Evolutionary conservation across 2,329 filamentous ascomycete genomes (phyloP), one percentile per base, ranked within the genome.

Genomic region (Scedosporium apiospermum): DNA sequence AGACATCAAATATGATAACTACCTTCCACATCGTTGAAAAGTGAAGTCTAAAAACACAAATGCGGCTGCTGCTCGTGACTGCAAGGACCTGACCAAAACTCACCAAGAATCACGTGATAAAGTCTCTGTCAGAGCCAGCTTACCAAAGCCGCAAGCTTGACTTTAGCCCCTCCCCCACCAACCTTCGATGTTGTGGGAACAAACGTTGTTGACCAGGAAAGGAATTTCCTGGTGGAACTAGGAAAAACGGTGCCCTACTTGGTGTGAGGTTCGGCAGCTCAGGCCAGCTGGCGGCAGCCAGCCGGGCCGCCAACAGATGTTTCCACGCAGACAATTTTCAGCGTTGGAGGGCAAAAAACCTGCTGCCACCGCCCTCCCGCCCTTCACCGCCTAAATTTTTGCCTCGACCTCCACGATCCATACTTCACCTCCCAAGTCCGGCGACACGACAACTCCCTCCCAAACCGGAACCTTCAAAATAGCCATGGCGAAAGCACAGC

Each of bases 401-500:
- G 34, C 34, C 34, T 12, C 34, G 10, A 23, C 51, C 51, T 55
- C 21, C 23, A 23, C 9, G 51, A 55, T 7, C 44, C n/a, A 10
- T 21, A 21, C 18, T 12, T 5, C 16, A 18, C 4, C 44, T n/a
- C 9, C 16, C n/a, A 18, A 3, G 44, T 18, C 3, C 6, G n/a
- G n/a, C 44, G n/a, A 49, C n/a, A 18, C 44, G 5, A 49, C 44
- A 14, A 49, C 44, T 7, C 14, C 23, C 3, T 10, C 23, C 41
- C 10, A 9, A 60, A 12, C 41, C 14, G 42, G 27, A 41, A 38
- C 27, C 59, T 3, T n/a, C 53, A 57, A 57, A 23, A 14, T 9
- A n/a, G 58, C 41, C 61, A 62, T 62, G 61, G 61, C 38, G 21
- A 62, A 62, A 26, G 61, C 53, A 53, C 53, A 58, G 61, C 53